Conservation (phyloP, 371 early-diverging fungal genomes). For the Conidiobolus incongruus region DNA sequence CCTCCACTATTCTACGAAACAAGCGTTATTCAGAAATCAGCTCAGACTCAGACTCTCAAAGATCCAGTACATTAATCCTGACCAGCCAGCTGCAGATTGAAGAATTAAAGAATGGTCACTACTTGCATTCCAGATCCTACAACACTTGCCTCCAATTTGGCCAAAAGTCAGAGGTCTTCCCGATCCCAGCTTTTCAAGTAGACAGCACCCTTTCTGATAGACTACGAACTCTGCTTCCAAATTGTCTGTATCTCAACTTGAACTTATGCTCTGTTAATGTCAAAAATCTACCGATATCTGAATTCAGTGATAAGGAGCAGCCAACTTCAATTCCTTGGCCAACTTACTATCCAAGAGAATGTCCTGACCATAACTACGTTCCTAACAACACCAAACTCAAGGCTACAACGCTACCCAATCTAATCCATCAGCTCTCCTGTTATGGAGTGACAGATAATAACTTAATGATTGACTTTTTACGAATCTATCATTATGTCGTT, state of each 20-base stretch:
- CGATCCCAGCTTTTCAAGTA: not conserved
- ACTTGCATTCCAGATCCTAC: no score
- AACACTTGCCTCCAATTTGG: no score
- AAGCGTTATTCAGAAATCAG: no score
- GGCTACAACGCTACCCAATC: slow-evolving; percentile 3
- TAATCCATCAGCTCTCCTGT: slow-evolving; percentile 5
- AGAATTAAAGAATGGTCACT: no score
- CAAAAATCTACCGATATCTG: not conserved
- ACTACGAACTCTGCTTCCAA: not conserved
- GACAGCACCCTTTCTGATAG: not conserved
- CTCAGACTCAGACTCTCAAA: no score
- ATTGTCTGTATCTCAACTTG: not conserved
- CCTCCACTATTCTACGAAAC: no score
- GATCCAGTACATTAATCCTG: no score
- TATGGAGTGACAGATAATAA: slow-evolving; percentile 14
- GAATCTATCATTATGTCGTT: slow-evolving; percentile 30
- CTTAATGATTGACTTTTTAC: slow-evolving; percentile 22
- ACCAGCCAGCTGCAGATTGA: no score
- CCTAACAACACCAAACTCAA: not conserved
- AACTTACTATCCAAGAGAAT: not conserved
- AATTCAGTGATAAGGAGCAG: not conserved
- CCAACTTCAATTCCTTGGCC: slow-evolving; percentile 1
- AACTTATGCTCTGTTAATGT: not conserved
- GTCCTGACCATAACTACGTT: not conserved
- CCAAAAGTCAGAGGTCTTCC: no score